Conservation (phyloP, 768 basidiomycete genomes). For the Termitomyces sp. region DNA sequence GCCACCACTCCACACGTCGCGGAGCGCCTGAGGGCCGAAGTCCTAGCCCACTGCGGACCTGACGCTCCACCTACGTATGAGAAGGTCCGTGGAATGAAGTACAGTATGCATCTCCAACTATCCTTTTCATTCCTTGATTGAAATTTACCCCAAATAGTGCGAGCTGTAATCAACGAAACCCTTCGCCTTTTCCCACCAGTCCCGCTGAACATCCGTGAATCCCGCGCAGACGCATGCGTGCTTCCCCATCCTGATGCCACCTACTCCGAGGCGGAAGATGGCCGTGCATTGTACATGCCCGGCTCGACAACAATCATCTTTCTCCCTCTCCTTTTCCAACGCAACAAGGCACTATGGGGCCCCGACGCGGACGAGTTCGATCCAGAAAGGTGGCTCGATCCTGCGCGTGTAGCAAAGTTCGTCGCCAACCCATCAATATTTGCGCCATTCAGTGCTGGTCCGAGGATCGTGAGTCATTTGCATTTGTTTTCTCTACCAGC, state of each 20-base stretch:
- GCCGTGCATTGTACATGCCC: slow-evolving; percentile 53
- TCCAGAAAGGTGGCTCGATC: slow-evolving; percentile 73
- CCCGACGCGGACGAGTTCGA: slow-evolving; percentile 71
- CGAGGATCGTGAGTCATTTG: slow-evolving; percentile 37
- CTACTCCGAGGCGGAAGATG: slow-evolving; percentile 25
- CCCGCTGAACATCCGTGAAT: slow-evolving; percentile 64
- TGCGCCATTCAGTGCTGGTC: slow-evolving; percentile 70
- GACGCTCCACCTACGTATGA: slow-evolving; percentile 47
- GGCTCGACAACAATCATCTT: slow-evolving; percentile 51
- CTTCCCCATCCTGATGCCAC: slow-evolving; percentile 50
- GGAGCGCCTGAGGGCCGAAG: slow-evolving; percentile 50
- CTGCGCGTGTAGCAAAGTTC: slow-evolving; percentile 41
- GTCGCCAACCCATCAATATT: slow-evolving; percentile 63
- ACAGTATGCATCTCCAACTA: slow-evolving; percentile 36
- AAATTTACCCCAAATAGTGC: slow-evolving; percentile 36
- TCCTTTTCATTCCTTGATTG: neutral
- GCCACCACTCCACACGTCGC: slow-evolving; percentile 57
- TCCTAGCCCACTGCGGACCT: slow-evolving; percentile 48
- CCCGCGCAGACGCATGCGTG: slow-evolving; percentile 39
- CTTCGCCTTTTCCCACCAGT: slow-evolving; percentile 77
- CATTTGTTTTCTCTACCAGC: neutral
- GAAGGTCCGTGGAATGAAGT: slow-evolving; percentile 53
- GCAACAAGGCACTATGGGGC: slow-evolving; percentile 68
- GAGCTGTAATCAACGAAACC: slow-evolving; percentile 75
- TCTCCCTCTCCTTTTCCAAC: slow-evolving; percentile 58